Evolutionary conservation across 805 yeast genomes (phyloP).

Genomic region (Candida arabinofermentans): DNA sequence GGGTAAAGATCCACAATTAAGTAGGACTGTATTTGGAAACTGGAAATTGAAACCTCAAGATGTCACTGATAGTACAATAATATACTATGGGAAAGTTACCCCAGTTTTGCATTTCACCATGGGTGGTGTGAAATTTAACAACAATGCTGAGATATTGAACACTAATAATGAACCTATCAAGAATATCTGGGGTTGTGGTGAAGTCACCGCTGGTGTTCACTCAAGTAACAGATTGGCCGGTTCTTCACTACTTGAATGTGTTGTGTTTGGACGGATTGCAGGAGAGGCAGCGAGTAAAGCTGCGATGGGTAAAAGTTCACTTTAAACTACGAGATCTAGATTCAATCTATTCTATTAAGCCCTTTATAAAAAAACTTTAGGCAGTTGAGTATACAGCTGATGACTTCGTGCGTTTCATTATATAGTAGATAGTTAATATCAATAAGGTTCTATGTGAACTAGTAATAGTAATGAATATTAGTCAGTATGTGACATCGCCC

Average conservation of each 20-base stretch:
- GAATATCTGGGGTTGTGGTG: conserved; percentile 64
- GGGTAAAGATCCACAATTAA: conserved; percentile 6
- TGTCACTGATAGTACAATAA: conserved; percentile 20
- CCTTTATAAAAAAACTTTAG: not conserved
- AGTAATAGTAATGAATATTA: no score
- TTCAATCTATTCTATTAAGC: no score
- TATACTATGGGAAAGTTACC: conserved; percentile 50
- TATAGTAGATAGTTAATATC: no score
- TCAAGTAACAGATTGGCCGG: conserved; percentile 65
- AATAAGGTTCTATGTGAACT: no score
- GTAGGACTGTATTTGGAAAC: conserved; percentile 14
- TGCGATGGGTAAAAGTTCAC: not conserved
- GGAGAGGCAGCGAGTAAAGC: conserved; percentile 33
- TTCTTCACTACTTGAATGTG: conserved; percentile 57
- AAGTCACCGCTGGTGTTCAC: conserved; percentile 67
- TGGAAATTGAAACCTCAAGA: conserved; percentile 12
- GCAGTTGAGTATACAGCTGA: not conserved
- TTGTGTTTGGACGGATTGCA: conserved; percentile 58
- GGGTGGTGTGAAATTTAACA: conserved; percentile 62
- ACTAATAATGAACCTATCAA: conserved; percentile 29
- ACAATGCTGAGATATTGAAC: conserved; percentile 37
- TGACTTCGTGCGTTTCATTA: no score
- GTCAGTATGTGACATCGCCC: no score
- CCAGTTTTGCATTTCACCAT: conserved; percentile 62
- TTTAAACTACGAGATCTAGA: not conserved